Evolutionary conservation across 768 basidiomycete genomes (phyloP).

Genomic region (Sporobolomyces pararoseus): DNA sequence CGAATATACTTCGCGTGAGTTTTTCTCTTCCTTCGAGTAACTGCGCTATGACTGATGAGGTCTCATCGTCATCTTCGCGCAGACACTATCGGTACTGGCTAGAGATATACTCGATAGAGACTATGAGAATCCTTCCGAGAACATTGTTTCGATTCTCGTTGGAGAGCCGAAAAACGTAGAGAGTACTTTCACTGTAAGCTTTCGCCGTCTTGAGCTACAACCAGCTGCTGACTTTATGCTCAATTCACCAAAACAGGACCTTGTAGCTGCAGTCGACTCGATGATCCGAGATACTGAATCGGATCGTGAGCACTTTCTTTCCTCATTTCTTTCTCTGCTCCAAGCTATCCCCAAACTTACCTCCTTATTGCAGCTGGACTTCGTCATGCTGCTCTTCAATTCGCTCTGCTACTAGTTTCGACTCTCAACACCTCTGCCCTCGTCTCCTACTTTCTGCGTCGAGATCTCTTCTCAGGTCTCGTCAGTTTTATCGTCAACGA

Average conservation of each 20-base stretch:
- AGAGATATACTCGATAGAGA: slow-evolving; percentile 21
- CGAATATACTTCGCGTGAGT: too few relatives aligned
- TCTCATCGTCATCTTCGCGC: slow-evolving; percentile 10
- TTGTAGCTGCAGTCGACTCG: slow-evolving; percentile 39
- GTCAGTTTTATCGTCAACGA: slow-evolving; percentile 33
- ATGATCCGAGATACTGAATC: slow-evolving; percentile 25
- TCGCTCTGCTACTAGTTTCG: slow-evolving; percentile 37
- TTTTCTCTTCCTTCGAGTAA: too few relatives aligned
- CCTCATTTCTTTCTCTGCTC: too few relatives aligned
- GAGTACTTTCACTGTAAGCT: slow-evolving; percentile 34
- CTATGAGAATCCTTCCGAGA: slow-evolving; percentile 29
- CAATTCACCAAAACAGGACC: slow-evolving; percentile 23
- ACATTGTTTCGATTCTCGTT: slow-evolving; percentile 33
- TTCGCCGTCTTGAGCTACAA: neutral
- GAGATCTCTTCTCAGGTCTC: slow-evolving; percentile 44
- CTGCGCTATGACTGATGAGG: too few relatives aligned
- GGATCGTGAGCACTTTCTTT: neutral
- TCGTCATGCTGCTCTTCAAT: slow-evolving; percentile 33
- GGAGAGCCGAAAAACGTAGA: slow-evolving; percentile 36
- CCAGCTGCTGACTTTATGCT: neutral
- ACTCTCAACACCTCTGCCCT: slow-evolving; percentile 31
- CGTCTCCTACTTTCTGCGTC: slow-evolving; percentile 44
- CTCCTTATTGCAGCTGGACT: slow-evolving; percentile 14
- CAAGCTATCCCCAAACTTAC: neutral
- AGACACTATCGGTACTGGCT: slow-evolving; percentile 38